phyloP scores from a whole-genome alignment of 2,329 filamentous ascomycete species.

The Chaetomium sp. region DNA sequence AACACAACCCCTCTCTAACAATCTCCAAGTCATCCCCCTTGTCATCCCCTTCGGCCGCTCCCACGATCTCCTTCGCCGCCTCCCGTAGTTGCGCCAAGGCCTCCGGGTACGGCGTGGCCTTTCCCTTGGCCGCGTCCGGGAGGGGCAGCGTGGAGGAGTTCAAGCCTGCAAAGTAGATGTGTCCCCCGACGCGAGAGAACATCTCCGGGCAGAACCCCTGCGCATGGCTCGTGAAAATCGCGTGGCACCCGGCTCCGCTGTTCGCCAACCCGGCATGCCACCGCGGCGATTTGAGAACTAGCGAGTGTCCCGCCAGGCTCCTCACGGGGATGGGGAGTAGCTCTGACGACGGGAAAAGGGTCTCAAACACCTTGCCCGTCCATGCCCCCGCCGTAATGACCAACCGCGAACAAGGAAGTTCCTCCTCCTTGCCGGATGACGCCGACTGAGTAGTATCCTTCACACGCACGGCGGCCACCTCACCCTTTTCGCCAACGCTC shows the following conservation, averaged over 20 bases:
- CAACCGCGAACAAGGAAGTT: conserved; percentile 57
- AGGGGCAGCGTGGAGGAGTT: conserved; percentile 57
- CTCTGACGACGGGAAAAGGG: conserved; percentile 54
- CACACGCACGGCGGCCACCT: conserved; percentile 48
- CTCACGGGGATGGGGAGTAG: conserved; percentile 47
- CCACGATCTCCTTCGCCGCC: conserved; percentile 44
- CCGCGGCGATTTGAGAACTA: conserved; percentile 57
- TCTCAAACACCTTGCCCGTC: conserved; percentile 58
- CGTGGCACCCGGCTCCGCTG: conserved; percentile 47
- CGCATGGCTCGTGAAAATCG: conserved; percentile 58
- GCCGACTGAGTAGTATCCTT: conserved; percentile 37
- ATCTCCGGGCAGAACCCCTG: conserved; percentile 62
- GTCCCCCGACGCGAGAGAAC: conserved; percentile 58
- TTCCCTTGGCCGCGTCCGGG: conserved; percentile 46
- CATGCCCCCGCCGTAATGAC: conserved; percentile 66
- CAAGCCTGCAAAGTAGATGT: conserved; percentile 68
- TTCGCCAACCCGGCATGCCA: conserved; percentile 41
- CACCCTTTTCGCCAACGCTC: conserved; percentile 41
- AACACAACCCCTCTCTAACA: conserved; percentile 62
- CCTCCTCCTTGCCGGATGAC: conserved; percentile 34
- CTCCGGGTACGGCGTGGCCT: conserved; percentile 39
- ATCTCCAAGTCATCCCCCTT: conserved; percentile 50
- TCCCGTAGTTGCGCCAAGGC: conserved; percentile 45
- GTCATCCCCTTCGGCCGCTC: conserved; percentile 22
- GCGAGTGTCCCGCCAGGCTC: conserved; percentile 63